Evolutionary conservation across 2,329 filamentous ascomycete species (phyloP).

Genomic region (Aspergillus sergii): DNA sequence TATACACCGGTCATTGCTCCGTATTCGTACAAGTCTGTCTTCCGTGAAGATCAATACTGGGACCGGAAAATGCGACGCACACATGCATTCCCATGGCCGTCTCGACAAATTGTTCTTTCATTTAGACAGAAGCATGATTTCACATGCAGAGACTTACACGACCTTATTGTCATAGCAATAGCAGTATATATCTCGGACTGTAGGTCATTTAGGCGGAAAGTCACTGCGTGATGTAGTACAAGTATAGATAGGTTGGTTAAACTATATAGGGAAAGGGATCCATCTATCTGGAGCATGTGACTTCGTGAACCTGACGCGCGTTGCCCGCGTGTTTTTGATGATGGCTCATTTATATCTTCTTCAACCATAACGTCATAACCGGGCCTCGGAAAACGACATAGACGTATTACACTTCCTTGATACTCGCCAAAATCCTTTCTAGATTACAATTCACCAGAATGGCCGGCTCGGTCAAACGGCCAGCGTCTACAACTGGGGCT

Average conservation of each 20-base stretch:
- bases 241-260: no score
- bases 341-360: background rate
- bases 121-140: background rate
- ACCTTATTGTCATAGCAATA: background rate
- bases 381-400: background rate
- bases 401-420: background rate
- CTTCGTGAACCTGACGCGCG: conserved; percentile 37
- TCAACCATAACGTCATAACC: background rate
- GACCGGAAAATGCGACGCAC: background rate
- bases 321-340: conserved; percentile 26
- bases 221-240: background rate
- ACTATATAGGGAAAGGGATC: background rate
- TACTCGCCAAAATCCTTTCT: conserved; percentile 11
- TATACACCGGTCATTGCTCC: background rate
- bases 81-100: background rate
- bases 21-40: background rate
- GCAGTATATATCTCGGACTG: background rate
- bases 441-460: conserved; percentile 25
- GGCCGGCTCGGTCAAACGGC: conserved; percentile 37
- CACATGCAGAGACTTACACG: background rate
- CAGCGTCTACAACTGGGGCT: conserved; percentile 39
- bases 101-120: background rate
- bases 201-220: background rate
- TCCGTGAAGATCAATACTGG: background rate
- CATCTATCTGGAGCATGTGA: conserved; percentile 37